Evolutionary conservation across 1,139 yeast genomes (phyloP).

Genomic region (Nakaseomyces delphensis): DNA sequence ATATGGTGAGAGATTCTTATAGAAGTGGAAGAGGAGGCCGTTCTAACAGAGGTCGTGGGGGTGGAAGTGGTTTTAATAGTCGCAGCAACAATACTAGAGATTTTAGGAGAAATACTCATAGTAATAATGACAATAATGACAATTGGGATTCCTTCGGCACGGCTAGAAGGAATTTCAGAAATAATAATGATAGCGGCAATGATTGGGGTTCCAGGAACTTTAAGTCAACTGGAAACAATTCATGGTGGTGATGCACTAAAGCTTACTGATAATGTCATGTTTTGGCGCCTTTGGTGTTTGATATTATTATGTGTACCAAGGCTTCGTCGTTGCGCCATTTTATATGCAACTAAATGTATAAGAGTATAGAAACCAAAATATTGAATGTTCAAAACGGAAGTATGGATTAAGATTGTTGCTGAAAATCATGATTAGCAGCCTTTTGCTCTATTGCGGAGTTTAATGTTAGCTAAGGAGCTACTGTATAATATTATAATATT

Average conservation of each 20-base stretch:
- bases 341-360: too few relatives aligned
- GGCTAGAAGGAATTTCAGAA: conserved; percentile 26
- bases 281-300: not conserved
- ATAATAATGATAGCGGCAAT: conserved; percentile 5
- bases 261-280: too few relatives aligned
- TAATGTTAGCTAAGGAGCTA: too few relatives aligned
- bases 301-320: not conserved
- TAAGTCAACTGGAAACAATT: conserved; percentile 20
- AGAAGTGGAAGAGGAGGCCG: conserved; percentile 40
- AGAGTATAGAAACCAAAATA: too few relatives aligned
- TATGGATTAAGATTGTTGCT: too few relatives aligned
- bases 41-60: conserved; percentile 36
- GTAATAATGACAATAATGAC: conserved; percentile 15
- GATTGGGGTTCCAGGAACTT: conserved; percentile 9
- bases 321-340: too few relatives aligned
- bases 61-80: conserved; percentile 7
- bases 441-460: too few relatives aligned
- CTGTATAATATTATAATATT: too few relatives aligned
- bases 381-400: too few relatives aligned
- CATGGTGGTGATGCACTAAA: conserved; percentile 14
- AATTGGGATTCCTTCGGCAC: conserved; percentile 26
- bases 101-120: conserved; percentile 39
- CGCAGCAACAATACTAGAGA: conserved; percentile 39
- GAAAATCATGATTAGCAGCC: too few relatives aligned
- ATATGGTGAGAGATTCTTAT: conserved; percentile 68